These are phyloP conservation scores for Cucumis cinereus DNA, from an alignment of 306 rosid genomes.

Conservation along the genomic window DNA sequence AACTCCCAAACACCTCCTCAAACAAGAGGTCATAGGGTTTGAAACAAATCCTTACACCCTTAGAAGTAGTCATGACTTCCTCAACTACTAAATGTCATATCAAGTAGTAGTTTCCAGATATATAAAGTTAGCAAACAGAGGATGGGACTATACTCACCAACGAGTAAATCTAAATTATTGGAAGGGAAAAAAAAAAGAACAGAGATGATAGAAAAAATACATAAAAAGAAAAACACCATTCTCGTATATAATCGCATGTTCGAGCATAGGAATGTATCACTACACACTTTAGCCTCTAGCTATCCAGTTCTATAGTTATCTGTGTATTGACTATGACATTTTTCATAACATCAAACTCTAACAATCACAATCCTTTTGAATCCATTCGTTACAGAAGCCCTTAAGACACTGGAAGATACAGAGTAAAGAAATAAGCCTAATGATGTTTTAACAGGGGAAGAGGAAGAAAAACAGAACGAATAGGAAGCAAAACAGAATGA, in stretches of 20 bases:
- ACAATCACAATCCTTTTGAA: neutral
- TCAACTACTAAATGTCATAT: neutral
- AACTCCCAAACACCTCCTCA: too few species aligned
- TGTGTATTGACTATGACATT: neutral
- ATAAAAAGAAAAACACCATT: neutral
- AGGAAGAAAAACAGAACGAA: neutral
- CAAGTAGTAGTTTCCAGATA: neutral
- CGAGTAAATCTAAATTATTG: neutral
- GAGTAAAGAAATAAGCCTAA: too few species aligned
- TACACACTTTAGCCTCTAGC: neutral
- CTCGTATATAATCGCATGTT: neutral
- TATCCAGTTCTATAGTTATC: neutral
- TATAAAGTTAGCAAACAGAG: neutral
- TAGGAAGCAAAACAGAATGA: neutral
- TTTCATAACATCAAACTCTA: neutral
- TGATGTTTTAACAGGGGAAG: neutral
- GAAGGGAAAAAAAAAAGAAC: neutral
- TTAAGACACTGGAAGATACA: neutral
- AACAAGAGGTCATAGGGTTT: neutral
- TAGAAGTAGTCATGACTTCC: neutral
- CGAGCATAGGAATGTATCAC: neutral
- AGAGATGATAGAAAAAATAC: neutral
- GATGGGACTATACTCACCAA: neutral
- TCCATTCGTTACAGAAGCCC: neutral
- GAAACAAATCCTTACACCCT: neutral